These are phyloP conservation scores for Camellia oleifera DNA, from an alignment of 179 eudicot species.

Conservation along the genomic window DNA sequence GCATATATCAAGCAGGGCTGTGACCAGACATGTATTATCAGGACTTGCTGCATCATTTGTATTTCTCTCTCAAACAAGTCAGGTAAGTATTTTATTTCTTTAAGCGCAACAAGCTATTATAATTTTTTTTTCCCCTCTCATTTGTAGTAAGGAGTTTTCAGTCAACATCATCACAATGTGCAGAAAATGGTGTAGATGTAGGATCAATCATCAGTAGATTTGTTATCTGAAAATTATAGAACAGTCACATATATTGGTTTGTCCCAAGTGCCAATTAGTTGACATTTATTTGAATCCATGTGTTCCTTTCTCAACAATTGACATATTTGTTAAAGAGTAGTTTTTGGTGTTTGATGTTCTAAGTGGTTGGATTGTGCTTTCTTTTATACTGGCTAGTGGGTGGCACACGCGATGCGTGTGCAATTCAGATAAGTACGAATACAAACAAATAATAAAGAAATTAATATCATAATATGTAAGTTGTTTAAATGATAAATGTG, in stretches of 20 bases:
- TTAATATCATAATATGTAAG: no score
- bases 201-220: not conserved
- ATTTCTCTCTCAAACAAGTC: conserved; percentile 54
- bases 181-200: not conserved
- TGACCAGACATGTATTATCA: conserved; percentile 51
- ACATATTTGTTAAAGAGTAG: not conserved
- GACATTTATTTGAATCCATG: not conserved
- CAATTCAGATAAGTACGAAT: no score
- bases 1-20: conserved; percentile 30
- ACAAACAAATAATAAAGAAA: no score
- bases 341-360: not conserved
- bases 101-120: not conserved
- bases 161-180: not conserved
- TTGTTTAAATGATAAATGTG: no score
- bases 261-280: not conserved
- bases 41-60: conserved; percentile 72
- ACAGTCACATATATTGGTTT: not conserved
- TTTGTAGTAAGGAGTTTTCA: not conserved
- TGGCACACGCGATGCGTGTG: no score
- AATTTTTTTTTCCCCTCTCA: not conserved
- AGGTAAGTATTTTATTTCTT: conserved; percentile 48
- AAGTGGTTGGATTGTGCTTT: not conserved
- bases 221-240: not conserved
- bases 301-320: not conserved
- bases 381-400: not conserved